Conservation (phyloP, 345 rosid species). For the Syzygium oleosum region DNA sequence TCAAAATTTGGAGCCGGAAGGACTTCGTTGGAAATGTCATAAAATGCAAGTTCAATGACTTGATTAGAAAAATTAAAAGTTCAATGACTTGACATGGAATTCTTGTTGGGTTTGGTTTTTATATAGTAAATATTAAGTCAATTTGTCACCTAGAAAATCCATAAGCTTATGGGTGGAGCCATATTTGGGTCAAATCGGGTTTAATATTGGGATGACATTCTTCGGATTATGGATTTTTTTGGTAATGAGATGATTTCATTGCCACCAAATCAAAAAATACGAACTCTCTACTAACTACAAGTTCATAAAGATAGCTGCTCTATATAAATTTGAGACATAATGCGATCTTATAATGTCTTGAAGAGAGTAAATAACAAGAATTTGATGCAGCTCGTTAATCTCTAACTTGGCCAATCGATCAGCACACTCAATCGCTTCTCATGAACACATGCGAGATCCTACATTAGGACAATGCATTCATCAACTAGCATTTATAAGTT, state of each 20-base stretch:
- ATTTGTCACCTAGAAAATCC: neutral
- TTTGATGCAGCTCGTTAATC: neutral
- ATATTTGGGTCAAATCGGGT: neutral
- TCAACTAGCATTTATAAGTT: neutral
- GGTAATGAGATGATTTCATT: neutral
- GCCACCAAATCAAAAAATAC: neutral
- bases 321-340: neutral
- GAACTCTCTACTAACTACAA: neutral
- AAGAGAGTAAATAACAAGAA: neutral
- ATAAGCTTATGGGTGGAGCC: neutral
- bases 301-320: neutral
- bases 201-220: neutral
- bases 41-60: neutral
- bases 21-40: neutral
- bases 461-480: neutral
- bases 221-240: neutral
- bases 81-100: too few species aligned
- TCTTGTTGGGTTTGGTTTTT: neutral
- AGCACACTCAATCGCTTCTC: neutral
- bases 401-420: neutral
- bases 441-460: neutral
- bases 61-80: neutral
- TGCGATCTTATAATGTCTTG: neutral
- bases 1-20: neutral
- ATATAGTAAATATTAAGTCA: neutral